These are phyloP conservation scores for Aspergillus sp. DNA, from an alignment of 2,329 filamentous ascomycete species.

Conservation along the genomic window DNA sequence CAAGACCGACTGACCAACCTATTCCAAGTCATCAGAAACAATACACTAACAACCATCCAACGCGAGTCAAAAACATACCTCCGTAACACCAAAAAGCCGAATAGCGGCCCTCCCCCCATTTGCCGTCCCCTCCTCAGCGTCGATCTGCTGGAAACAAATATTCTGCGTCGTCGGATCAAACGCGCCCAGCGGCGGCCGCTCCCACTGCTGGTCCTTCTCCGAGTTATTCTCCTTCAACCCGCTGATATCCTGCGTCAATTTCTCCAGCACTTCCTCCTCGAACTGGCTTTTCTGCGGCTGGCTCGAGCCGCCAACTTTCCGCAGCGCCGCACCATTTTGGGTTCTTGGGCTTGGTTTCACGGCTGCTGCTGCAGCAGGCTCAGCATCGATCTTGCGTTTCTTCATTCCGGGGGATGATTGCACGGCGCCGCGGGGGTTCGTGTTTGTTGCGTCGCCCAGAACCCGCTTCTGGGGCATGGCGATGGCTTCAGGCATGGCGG, in stretches of 20 bases:
- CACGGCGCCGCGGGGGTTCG: slow-evolving; percentile 58
- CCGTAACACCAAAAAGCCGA: slow-evolving; percentile 91
- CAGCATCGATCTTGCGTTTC: slow-evolving; percentile 75
- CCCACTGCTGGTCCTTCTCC: slow-evolving; percentile 94
- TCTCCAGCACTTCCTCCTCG: slow-evolving; percentile 90
- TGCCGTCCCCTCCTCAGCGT: slow-evolving; percentile 84
- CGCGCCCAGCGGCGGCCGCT: slow-evolving; percentile 60
- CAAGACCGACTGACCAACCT: slow-evolving; percentile 83
- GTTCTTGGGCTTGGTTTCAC: slow-evolving; percentile 58
- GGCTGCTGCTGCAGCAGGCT: slow-evolving; percentile 33
- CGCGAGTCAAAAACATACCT: slow-evolving; percentile 49
- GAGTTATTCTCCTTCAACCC: slow-evolving; percentile 81
- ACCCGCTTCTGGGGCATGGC: slow-evolving; percentile 67
- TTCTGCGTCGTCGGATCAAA: slow-evolving; percentile 66
- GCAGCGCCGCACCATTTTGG: slow-evolving; percentile 53
- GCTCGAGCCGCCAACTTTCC: slow-evolving; percentile 63
- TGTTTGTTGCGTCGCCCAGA: slow-evolving; percentile 66
- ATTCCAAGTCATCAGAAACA: slow-evolving; percentile 13
- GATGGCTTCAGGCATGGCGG: slow-evolving; percentile 41
- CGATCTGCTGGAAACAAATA: slow-evolving; percentile 93
- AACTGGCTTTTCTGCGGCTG: slow-evolving; percentile 80
- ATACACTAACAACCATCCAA: neutral
- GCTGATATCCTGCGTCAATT: slow-evolving; percentile 89
- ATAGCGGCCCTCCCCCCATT: slow-evolving; percentile 74
- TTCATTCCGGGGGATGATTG: slow-evolving; percentile 63